phyloP scores from a whole-genome alignment of 192 early-diverging fungal genomes.

The Entrophospora sp. region DNA sequence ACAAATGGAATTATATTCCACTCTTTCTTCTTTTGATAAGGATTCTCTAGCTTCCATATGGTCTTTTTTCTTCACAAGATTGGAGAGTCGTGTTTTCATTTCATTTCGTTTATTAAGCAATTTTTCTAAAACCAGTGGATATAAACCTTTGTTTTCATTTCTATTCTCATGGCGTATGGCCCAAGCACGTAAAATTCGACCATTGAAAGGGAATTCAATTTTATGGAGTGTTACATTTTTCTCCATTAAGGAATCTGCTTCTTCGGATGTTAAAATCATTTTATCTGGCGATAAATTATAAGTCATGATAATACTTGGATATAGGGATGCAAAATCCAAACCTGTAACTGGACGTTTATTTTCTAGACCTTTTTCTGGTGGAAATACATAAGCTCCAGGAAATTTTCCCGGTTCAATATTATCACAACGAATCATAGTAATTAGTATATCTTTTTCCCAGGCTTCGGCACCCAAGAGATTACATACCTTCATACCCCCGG shows the following conservation, averaged over 20 bases:
- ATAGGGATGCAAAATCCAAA: conserved; percentile 14
- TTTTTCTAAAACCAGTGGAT: not conserved
- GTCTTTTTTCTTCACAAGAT: not conserved
- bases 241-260: not conserved
- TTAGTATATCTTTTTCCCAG: not conserved
- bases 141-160: not conserved
- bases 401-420: not conserved
- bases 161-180: not conserved
- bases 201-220: not conserved
- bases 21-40: not conserved
- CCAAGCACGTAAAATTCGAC: not conserved
- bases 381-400: not conserved
- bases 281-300: not conserved
- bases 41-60: too few species aligned
- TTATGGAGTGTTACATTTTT: not conserved
- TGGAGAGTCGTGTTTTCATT: not conserved
- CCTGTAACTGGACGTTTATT: not conserved
- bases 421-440: not conserved
- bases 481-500: not conserved
- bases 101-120: not conserved
- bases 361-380: not conserved
- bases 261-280: not conserved
- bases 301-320: not conserved
- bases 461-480: not conserved
- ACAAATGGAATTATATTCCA: not conserved